These are phyloP conservation scores for Pyrenochaeta sp. DNA, from an alignment of 2,329 filamentous ascomycete species.

Conservation along the genomic window DNA sequence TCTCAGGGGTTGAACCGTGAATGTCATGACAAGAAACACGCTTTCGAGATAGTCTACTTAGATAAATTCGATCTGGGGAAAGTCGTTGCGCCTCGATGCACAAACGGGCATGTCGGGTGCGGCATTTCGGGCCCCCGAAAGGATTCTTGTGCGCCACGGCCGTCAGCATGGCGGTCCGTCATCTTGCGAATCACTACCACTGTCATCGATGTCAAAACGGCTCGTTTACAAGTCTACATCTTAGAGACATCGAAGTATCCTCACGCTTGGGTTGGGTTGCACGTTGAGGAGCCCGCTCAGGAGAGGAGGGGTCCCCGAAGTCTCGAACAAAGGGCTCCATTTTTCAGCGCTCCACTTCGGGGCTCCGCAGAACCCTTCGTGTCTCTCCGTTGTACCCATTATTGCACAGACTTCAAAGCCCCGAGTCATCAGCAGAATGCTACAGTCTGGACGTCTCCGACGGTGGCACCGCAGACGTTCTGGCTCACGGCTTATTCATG, in stretches of 20 bases:
- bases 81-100: neutral
- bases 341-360: constrained; percentile 6
- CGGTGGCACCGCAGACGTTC: neutral
- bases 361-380: constrained; percentile 2
- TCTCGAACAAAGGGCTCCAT: constrained; percentile 10
- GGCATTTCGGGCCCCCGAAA: neutral
- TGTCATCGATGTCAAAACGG: too few relatives aligned
- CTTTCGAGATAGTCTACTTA: neutral
- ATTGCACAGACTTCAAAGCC: neutral
- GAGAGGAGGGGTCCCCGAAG: constrained; percentile 4
- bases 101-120: neutral
- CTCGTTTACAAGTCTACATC: too few relatives aligned
- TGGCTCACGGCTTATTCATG: neutral
- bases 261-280: neutral
- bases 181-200: constrained; percentile 1
- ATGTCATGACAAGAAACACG: neutral
- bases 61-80: neutral
- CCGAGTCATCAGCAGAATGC: neutral
- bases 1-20: neutral
- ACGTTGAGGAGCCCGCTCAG: neutral
- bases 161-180: constrained; percentile 3
- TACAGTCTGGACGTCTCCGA: too few relatives aligned
- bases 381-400: neutral
- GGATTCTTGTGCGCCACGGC: neutral
- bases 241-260: constrained; percentile 2